These are phyloP conservation scores for Dothistroma pini DNA, from an alignment of 2,329 filamentous ascomycete genomes.

Conservation along the genomic window DNA sequence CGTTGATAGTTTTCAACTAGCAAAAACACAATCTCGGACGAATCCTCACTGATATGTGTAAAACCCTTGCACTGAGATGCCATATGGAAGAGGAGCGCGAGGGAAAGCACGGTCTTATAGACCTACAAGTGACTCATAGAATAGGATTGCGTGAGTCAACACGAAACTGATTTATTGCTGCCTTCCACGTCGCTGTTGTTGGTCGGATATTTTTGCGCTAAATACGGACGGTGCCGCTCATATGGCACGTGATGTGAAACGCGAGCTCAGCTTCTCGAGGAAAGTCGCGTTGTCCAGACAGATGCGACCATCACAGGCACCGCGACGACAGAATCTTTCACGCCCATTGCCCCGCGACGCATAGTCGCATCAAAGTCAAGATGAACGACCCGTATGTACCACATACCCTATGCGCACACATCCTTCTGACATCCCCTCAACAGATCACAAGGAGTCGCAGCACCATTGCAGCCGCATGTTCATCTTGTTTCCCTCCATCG, in stretches of 20 bases:
- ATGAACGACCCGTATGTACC: neutral
- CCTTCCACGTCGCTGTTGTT: neutral
- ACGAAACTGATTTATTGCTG: neutral
- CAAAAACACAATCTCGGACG: slow-evolving; percentile 84
- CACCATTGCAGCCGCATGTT: slow-evolving; percentile 55
- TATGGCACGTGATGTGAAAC: neutral
- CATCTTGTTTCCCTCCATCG: slow-evolving; percentile 82
- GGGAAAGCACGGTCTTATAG: neutral
- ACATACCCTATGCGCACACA: neutral
- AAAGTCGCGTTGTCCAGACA: neutral
- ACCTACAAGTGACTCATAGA: neutral
- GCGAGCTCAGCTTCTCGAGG: neutral
- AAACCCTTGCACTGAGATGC: slow-evolving; percentile 63
- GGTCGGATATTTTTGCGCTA: neutral
- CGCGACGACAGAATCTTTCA: neutral
- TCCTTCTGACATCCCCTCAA: slow-evolving; percentile 10
- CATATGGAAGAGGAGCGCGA: neutral
- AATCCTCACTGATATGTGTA: slow-evolving; percentile 83
- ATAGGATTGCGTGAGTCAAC: neutral
- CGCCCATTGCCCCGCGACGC: slow-evolving; percentile 1
- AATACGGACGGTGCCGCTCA: neutral
- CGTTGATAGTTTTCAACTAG: slow-evolving; percentile 80
- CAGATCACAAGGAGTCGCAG: slow-evolving; percentile 25
- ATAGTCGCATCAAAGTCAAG: slow-evolving; percentile 15
- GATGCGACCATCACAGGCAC: neutral